Evolutionary conservation across 179 eudicot genomes (phyloP), one percentile per base, ranked within the genome.

Genomic region (Vitellaria paradoxa): DNA sequence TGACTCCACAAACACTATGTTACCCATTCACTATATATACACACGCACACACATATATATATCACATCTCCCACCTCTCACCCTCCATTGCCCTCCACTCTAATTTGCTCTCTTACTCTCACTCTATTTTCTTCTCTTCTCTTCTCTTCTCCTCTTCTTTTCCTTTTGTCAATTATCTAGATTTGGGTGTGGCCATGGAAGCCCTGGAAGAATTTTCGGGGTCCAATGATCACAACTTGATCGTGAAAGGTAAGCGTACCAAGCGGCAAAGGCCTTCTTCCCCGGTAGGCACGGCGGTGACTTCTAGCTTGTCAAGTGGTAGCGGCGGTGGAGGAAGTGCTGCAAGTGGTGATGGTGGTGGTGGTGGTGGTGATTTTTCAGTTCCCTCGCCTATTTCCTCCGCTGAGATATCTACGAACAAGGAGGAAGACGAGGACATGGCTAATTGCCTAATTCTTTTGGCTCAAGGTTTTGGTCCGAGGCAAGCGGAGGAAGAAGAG

Each of bases 381-480:
- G 2, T 45, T 40, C 61, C 59, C 52, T 83, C 78, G 69, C 85
- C 71, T 3, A 65, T 78, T 3, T 45, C 82, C 3, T 76, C 84
- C 4, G 68, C 70, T 21, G 79, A 73, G 14, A 62, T 53, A 11
- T 81, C 80, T 0, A 20, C 45, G 6, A 67, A 76, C 26, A 82
- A 87, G 0, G 89, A 88, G 65, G 94, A 92, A 78, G 91, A 91
- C 24, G 87, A 90, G 37, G 97, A 88, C 76, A 84, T 87, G 88
- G 96, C 96, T 2, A 82, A 90, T 72, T 90, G 90, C 70, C 79
- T 91, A 7, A 90, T 91, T 72, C 85, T 91, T 15, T 56, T 91
- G 9, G 88, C 94, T 4, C 91, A 85, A 77, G 92, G 94, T 37
- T 72, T 21, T 60, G 40, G 45, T 13, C 47, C 21, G 11, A 56